Percentiles rank a stretch among this genome's conserved stretches.
Evolutionary conservation across 1,284 basidiomycete genomes (phyloP).

Genomic region (Golubevia pallescens): DNA sequence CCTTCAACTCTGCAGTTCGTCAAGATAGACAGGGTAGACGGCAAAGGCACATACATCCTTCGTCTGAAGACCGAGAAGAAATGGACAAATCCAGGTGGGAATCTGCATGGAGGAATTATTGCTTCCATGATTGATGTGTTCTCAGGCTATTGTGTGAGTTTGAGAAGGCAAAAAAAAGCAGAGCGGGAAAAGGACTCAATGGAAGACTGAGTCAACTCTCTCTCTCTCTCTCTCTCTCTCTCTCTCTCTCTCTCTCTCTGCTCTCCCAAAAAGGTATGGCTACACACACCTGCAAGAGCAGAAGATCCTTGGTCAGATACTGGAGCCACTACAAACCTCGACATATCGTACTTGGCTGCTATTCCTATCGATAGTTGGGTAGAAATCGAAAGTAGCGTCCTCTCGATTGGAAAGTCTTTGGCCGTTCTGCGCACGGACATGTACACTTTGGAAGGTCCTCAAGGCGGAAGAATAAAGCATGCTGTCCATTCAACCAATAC

Average conservation of each 20-base stretch:
- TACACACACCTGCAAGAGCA: background rate
- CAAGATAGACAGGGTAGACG: too few relatives aligned
- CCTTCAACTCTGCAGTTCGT: too few relatives aligned
- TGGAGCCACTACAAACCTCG: background rate
- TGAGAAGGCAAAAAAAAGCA: too few relatives aligned
- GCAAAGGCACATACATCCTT: too few relatives aligned
- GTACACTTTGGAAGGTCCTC: background rate
- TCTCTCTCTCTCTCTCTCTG: background rate
- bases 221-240: background rate
- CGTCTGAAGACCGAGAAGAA: too few relatives aligned
- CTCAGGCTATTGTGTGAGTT: too few relatives aligned
- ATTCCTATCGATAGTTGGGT: background rate
- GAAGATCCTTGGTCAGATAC: background rate
- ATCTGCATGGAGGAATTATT: too few relatives aligned
- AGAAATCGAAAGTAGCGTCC: background rate
- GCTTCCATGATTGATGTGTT: too few relatives aligned
- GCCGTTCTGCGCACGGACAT: background rate
- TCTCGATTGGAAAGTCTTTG: background rate
- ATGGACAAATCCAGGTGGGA: too few relatives aligned
- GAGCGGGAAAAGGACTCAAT: too few relatives aligned
- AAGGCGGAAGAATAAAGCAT: background rate
- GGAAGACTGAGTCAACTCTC: too few relatives aligned
- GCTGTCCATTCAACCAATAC: background rate
- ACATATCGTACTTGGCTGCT: background rate
- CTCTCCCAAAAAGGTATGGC: background rate